Evolutionary conservation across 192 early-diverging fungal genomes (phyloP).

Genomic region (Coemansia sp.): DNA sequence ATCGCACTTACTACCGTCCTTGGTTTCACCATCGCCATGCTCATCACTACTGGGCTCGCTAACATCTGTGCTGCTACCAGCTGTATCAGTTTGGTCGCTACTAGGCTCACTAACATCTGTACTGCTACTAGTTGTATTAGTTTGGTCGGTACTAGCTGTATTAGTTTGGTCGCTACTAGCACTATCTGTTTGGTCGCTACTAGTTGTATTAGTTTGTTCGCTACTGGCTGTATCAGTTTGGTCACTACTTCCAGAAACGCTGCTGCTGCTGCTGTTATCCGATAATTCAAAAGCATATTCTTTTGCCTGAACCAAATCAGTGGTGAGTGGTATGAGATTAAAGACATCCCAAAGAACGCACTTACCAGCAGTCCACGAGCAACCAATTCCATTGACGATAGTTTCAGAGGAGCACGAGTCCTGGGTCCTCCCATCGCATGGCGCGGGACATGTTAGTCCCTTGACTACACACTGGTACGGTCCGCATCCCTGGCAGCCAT

Average conservation of each 20-base stretch:
- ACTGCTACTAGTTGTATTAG: too few species aligned
- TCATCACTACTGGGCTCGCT: too few species aligned
- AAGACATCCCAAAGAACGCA: slow-evolving; percentile 6
- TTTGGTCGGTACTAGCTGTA: neutral
- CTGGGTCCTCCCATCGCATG: neutral
- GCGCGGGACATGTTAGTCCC: neutral
- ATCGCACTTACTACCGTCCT: too few species aligned
- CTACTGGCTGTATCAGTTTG: neutral
- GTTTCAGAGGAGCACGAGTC: neutral
- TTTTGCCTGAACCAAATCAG: neutral
- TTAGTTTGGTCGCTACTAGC: neutral
- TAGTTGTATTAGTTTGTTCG: neutral
- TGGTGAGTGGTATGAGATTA: neutral
- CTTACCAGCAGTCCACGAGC: neutral
- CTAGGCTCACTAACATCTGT: neutral
- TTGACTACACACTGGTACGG: slow-evolving; percentile 7
- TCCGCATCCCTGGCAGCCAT: slow-evolving; percentile 8
- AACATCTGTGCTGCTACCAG: too few species aligned
- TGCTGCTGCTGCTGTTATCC: neutral
- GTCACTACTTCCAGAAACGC: neutral
- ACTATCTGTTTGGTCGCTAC: too few species aligned
- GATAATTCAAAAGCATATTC: neutral
- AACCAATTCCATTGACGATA: slow-evolving; percentile 5
- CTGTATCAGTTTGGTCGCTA: too few species aligned
- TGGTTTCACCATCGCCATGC: neutral